These are phyloP conservation scores for Chrysanthemum lavandulifolium DNA, from an alignment of 129 eudicot species.

Conservation along the genomic window DNA sequence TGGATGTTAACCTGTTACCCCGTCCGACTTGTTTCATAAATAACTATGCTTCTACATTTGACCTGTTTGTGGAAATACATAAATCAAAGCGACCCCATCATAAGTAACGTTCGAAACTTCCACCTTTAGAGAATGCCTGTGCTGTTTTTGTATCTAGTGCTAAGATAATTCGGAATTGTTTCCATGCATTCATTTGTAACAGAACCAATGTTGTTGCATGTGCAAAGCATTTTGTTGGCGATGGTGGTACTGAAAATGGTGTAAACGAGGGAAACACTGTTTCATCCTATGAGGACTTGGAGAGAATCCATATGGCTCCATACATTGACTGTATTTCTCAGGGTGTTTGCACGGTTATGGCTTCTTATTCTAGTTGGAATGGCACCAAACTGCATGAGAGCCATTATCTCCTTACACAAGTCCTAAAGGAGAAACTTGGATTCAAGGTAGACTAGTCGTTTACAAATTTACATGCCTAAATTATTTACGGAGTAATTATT, in stretches of 20 bases:
- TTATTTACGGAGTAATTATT: too few species aligned
- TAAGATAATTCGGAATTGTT: not conserved
- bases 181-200: not conserved
- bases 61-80: too few species aligned
- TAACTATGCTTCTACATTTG: too few species aligned
- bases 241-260: constrained; percentile 70
- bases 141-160: not conserved
- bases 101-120: too few species aligned
- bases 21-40: too few species aligned
- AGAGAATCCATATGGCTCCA: constrained; percentile 69
- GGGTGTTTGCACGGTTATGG: constrained; percentile 83
- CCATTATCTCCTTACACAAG: constrained; percentile 54
- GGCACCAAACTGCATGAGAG: constrained; percentile 51
- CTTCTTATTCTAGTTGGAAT: constrained; percentile 80
- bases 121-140: not conserved
- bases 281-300: constrained; percentile 55
- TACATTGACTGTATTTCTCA: constrained; percentile 64
- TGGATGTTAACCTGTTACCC: too few species aligned
- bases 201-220: constrained; percentile 74
- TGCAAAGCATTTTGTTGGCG: constrained; percentile 88
- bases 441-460: constrained; percentile 48
- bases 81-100: too few species aligned
- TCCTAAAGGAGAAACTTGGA: constrained; percentile 66
- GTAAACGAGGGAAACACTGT: constrained; percentile 62
- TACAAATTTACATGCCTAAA: not conserved